A percentile compares a stretch with the other conserved stretches of the same genome.
phyloP scores from a whole-genome alignment of 1,284 basidiomycete species.

The Ganoderma lucidum region DNA sequence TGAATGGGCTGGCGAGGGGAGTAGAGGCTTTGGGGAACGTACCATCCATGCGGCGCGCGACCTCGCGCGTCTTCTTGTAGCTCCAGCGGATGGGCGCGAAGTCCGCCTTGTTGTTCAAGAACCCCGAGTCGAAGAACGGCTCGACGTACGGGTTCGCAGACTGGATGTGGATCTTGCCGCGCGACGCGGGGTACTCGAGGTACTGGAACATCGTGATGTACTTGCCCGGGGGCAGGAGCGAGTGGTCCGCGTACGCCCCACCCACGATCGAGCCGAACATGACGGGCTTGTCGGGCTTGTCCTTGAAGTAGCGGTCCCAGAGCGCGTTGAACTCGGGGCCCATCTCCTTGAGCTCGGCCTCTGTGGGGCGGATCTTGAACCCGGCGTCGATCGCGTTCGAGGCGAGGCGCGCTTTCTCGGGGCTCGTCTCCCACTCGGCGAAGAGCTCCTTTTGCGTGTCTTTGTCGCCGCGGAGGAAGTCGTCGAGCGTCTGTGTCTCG shows the following conservation, averaged over 20 bases:
- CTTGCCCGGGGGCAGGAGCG: slow-evolving; percentile 73
- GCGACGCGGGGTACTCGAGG: slow-evolving; percentile 73
- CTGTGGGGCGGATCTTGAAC: slow-evolving; percentile 77
- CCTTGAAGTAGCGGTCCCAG: slow-evolving; percentile 75
- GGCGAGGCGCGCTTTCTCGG: slow-evolving; percentile 71
- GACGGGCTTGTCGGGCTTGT: slow-evolving; percentile 80
- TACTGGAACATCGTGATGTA: slow-evolving; percentile 82
- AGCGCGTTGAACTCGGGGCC: slow-evolving; percentile 77
- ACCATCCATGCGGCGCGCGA: slow-evolving; percentile 79
- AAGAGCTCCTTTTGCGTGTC: slow-evolving; percentile 67
- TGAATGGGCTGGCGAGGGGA: not conserved
- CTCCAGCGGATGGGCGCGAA: slow-evolving; percentile 80
- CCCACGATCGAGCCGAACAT: slow-evolving; percentile 76
- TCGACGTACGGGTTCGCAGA: slow-evolving; percentile 68
- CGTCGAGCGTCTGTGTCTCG: slow-evolving; percentile 67
- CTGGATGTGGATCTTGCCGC: slow-evolving; percentile 74
- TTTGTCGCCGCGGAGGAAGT: slow-evolving; percentile 73
- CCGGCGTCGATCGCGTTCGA: slow-evolving; percentile 79
- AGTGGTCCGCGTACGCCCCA: slow-evolving; percentile 75
- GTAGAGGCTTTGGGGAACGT: slow-evolving; percentile 17
- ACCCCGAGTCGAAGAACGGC: slow-evolving; percentile 74
- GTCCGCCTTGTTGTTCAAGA: slow-evolving; percentile 81
- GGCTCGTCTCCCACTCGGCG: slow-evolving; percentile 72
- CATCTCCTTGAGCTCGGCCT: slow-evolving; percentile 76
- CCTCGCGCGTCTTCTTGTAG: slow-evolving; percentile 77